Conservation (phyloP, 768 basidiomycete genomes). For the Butyriboletus loyo region DNA sequence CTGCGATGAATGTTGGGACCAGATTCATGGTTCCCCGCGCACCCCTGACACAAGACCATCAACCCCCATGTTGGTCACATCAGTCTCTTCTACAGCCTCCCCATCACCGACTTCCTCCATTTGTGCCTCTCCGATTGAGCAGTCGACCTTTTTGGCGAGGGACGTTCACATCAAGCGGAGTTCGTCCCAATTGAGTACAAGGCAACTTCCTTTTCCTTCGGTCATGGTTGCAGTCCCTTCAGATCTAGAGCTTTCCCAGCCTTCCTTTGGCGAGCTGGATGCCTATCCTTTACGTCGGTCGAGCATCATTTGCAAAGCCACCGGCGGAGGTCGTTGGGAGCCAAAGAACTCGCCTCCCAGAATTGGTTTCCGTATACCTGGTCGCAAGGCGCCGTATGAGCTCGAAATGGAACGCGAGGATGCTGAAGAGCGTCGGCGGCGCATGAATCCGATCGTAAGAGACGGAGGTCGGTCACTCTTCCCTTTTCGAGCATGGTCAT, state of each 20-base stretch:
- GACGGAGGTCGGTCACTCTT: slow-evolving; percentile 44
- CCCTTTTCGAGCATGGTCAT: not conserved
- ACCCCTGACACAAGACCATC: slow-evolving; percentile 39
- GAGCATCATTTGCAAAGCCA: slow-evolving; percentile 69
- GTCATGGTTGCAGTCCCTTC: slow-evolving; percentile 15
- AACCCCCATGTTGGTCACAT: slow-evolving; percentile 38
- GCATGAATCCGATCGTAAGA: slow-evolving; percentile 60
- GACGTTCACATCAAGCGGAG: slow-evolving; percentile 24
- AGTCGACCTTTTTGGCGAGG: slow-evolving; percentile 18
- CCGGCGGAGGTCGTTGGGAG: slow-evolving; percentile 78
- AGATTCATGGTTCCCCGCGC: slow-evolving; percentile 56
- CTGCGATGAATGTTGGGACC: slow-evolving; percentile 75
- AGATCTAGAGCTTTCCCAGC: slow-evolving; percentile 35
- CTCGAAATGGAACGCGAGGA: slow-evolving; percentile 69
- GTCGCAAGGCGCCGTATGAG: slow-evolving; percentile 65
- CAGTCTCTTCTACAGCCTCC: slow-evolving; percentile 28
- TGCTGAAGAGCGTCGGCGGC: slow-evolving; percentile 45
- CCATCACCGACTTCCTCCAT: slow-evolving; percentile 35
- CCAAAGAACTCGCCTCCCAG: slow-evolving; percentile 51
- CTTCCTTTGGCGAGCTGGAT: slow-evolving; percentile 66
- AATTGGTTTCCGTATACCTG: slow-evolving; percentile 53
- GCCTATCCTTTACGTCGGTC: slow-evolving; percentile 70
- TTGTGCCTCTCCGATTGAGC: slow-evolving; percentile 34
- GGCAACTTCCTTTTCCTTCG: slow-evolving; percentile 26
- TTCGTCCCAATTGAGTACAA: slow-evolving; percentile 28